phyloP scores from a whole-genome alignment of 2,329 filamentous ascomycete genomes.

The Epichloe glyceriae region DNA sequence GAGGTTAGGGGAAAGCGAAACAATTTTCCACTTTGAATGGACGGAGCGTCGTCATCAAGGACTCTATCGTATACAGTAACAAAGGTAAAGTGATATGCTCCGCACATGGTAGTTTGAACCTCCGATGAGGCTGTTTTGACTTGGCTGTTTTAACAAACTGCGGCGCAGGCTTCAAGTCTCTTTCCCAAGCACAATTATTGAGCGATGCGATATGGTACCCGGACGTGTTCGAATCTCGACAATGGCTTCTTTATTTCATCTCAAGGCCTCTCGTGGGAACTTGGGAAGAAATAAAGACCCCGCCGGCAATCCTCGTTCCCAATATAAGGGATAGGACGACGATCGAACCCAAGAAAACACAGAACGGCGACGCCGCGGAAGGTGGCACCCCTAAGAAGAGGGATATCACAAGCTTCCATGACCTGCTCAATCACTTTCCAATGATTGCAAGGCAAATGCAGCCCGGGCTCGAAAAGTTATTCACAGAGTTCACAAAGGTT shows the following conservation, averaged over 20 bases:
- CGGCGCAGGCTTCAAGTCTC: slow-evolving; percentile 66
- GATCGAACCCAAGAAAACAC: slow-evolving; percentile 23
- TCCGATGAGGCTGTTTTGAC: background rate
- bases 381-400: slow-evolving; percentile 52
- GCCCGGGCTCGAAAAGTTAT: slow-evolving; percentile 73
- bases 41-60: slow-evolving; percentile 86
- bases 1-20: slow-evolving; percentile 89
- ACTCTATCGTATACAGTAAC: slow-evolving; percentile 85
- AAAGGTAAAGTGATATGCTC: slow-evolving; percentile 50
- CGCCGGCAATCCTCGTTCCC: slow-evolving; percentile 47
- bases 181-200: slow-evolving; percentile 80
- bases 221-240: slow-evolving; percentile 74
- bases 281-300: slow-evolving; percentile 63
- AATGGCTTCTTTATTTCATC: slow-evolving; percentile 96
- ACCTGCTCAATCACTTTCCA: slow-evolving; percentile 81
- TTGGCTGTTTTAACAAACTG: background rate
- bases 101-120: background rate
- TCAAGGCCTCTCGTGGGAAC: slow-evolving; percentile 75
- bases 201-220: slow-evolving; percentile 79
- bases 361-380: slow-evolving; percentile 28
- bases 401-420: slow-evolving; percentile 80
- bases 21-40: slow-evolving; percentile 90
- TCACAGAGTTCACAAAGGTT: slow-evolving; percentile 76
- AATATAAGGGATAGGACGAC: slow-evolving; percentile 27
- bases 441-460: slow-evolving; percentile 97